These are phyloP conservation scores for Geotrichum cucujoidarum DNA, from an alignment of 1,139 yeast species.

Conservation along the genomic window DNA sequence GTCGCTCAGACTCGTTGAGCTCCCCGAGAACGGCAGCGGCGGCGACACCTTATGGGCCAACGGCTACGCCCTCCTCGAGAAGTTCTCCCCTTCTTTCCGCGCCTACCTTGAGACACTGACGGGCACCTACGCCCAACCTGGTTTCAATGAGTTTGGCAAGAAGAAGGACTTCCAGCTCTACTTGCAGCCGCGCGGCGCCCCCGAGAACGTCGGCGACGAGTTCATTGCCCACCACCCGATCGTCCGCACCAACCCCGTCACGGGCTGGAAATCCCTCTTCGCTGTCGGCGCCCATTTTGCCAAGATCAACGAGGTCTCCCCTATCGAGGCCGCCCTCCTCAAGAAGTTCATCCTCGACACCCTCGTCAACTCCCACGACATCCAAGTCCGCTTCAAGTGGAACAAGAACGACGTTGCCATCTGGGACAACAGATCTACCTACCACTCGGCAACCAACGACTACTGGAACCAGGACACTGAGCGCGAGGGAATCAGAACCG, in stretches of 20 bases:
- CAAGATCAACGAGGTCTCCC: slow-evolving; percentile 41
- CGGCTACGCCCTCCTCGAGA: slow-evolving; percentile 46
- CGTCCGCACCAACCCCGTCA: slow-evolving; percentile 46
- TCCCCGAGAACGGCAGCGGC: slow-evolving; percentile 39
- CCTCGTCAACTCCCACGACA: slow-evolving; percentile 41
- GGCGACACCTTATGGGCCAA: slow-evolving; percentile 48
- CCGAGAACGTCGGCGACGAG: slow-evolving; percentile 34
- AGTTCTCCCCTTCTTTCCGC: slow-evolving; percentile 43
- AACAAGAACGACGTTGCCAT: slow-evolving; percentile 49
- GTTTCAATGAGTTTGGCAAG: slow-evolving; percentile 36
- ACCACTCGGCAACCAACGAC: slow-evolving; percentile 25
- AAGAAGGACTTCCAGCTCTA: slow-evolving; percentile 38
- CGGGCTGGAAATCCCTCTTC: slow-evolving; percentile 45
- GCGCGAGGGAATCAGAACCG: slow-evolving; percentile 48
- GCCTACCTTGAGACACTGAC: slow-evolving; percentile 40
- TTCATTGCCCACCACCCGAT: slow-evolving; percentile 41
- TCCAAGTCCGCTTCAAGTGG: slow-evolving; percentile 46
- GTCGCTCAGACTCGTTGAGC: slow-evolving; percentile 42
- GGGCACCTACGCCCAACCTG: slow-evolving; percentile 33
- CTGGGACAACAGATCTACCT: slow-evolving; percentile 31
- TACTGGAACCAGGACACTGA: slow-evolving; percentile 7
- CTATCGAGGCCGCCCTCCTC: slow-evolving; percentile 38
- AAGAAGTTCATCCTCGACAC: slow-evolving; percentile 42
- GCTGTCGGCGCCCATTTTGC: slow-evolving; percentile 42
- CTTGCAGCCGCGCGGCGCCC: slow-evolving; percentile 36